Evolutionary conservation across 2,329 filamentous ascomycete genomes (phyloP).

Genomic region (Nemania sp.): DNA sequence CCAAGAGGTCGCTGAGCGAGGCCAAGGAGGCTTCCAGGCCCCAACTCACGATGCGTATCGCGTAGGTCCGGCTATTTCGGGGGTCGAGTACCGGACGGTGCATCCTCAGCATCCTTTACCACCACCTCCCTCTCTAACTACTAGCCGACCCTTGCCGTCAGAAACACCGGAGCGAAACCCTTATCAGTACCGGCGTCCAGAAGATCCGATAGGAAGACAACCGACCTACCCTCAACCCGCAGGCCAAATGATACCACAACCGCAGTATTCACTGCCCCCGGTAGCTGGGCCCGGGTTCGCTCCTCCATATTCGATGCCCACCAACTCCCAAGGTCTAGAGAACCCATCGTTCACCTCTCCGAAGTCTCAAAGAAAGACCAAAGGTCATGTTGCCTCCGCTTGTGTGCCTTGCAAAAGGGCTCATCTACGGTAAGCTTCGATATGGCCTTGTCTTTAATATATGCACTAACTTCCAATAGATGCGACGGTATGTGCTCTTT

Average conservation of each 20-base stretch:
- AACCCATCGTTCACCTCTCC: conserved; percentile 64
- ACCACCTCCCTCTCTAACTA: conserved; percentile 43
- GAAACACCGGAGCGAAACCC: conserved; percentile 56
- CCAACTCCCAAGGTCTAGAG: conserved; percentile 57
- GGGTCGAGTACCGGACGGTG: conserved; percentile 54
- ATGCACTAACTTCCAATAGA: conserved; percentile 58
- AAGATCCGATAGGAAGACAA: conserved; percentile 52
- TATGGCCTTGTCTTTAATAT: conserved; percentile 28
- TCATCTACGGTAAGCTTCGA: conserved; percentile 73
- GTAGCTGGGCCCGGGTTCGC: conserved; percentile 50
- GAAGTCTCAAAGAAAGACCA: conserved; percentile 75
- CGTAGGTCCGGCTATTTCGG: conserved; percentile 53
- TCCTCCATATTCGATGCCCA: conserved; percentile 47
- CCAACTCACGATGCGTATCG: conserved; percentile 65
- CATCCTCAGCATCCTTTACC: conserved; percentile 48
- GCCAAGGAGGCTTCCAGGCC: conserved; percentile 61
- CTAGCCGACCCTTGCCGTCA: conserved; percentile 53
- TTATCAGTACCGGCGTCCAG: conserved; percentile 56
- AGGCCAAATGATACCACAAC: conserved; percentile 51
- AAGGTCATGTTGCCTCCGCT: conserved; percentile 85
- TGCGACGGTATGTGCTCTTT: conserved; percentile 69
- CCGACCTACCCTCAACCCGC: conserved; percentile 52
- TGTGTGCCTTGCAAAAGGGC: conserved; percentile 89
- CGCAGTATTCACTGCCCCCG: conserved; percentile 53
- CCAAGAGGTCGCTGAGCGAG: conserved; percentile 68